phyloP scores from a whole-genome alignment of 192 early-diverging fungal genomes.

The Lobosporangium transversale region DNA sequence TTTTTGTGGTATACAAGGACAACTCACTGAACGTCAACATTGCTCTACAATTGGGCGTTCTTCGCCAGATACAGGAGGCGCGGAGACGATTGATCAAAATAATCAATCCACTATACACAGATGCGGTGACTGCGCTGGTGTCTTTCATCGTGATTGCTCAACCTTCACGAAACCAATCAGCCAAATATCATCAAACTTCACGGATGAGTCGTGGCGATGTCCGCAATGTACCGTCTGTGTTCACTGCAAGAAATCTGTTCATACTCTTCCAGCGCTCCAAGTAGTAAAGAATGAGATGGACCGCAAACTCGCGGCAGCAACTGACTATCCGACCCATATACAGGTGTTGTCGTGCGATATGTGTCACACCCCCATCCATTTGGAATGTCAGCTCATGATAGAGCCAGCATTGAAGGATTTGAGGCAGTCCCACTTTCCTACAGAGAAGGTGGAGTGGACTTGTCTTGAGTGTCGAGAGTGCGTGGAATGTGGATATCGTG shows the following conservation, averaged over 20 bases:
- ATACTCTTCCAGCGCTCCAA: background rate
- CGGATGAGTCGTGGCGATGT: slow-evolving; percentile 24
- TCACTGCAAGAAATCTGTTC: slow-evolving; percentile 18
- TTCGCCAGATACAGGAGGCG: too few relatives aligned
- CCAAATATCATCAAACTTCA: too few relatives aligned
- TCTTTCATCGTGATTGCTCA: slow-evolving; percentile 58
- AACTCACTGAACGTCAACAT: too few relatives aligned
- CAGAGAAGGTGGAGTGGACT: slow-evolving; percentile 16
- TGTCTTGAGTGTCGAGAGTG: slow-evolving; percentile 39
- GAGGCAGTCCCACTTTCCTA: background rate
- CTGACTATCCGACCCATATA: background rate
- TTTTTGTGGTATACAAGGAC: slow-evolving; percentile 17
- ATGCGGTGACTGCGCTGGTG: slow-evolving; percentile 61
- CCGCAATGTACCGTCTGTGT: slow-evolving; percentile 25
- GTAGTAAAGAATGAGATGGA: background rate
- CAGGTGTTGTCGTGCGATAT: slow-evolving; percentile 19
- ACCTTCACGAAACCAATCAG: background rate
- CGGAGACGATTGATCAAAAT: background rate
- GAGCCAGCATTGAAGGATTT: slow-evolving; percentile 31
- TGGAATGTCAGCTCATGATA: slow-evolving; percentile 23
- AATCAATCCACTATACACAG: slow-evolving; percentile 16
- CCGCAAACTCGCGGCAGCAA: background rate
- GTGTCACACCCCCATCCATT: slow-evolving; percentile 19
- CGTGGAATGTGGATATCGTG: slow-evolving; percentile 37
- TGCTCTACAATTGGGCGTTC: too few relatives aligned